phyloP scores from a whole-genome alignment of 2,329 filamentous ascomycete species.

The Tolypocladium nubicola region DNA sequence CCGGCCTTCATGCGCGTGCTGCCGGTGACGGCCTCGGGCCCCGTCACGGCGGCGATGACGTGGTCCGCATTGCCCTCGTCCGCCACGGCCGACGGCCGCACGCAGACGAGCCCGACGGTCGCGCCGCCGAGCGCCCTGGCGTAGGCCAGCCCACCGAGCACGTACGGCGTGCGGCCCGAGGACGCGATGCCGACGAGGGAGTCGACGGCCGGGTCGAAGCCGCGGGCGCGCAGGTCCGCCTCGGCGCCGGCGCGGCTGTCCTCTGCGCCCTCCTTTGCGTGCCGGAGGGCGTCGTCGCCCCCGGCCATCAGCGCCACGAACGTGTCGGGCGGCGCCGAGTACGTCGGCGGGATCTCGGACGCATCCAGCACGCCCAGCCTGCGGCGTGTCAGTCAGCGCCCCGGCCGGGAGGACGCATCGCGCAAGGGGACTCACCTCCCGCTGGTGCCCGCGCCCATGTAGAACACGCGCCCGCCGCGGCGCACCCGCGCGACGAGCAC shows the following conservation, averaged over 20 bases:
- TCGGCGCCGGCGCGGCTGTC: slow-evolving; percentile 21
- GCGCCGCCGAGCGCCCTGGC: slow-evolving; percentile 22
- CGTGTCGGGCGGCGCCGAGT: slow-evolving; percentile 24
- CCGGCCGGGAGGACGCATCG: too few species aligned
- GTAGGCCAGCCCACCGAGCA: slow-evolving; percentile 19
- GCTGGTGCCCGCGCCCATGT: slow-evolving; percentile 29
- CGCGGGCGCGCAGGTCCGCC: slow-evolving; percentile 17
- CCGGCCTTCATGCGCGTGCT: slow-evolving; percentile 35
- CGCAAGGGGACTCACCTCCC: slow-evolving; percentile 29
- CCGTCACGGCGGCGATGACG: slow-evolving; percentile 27
- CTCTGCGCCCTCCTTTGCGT: slow-evolving; percentile 30
- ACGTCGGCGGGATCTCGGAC: slow-evolving; percentile 30
- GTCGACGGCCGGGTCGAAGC: slow-evolving; percentile 19
- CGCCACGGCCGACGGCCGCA: slow-evolving; percentile 15
- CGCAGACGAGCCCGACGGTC: slow-evolving; percentile 27
- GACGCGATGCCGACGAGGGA: slow-evolving; percentile 30
- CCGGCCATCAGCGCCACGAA: slow-evolving; percentile 31
- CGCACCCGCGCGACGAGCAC: slow-evolving; percentile 5
- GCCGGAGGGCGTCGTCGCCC: slow-evolving; percentile 26
- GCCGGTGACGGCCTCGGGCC: slow-evolving; percentile 31
- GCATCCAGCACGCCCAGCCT: slow-evolving; percentile 29
- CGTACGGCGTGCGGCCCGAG: slow-evolving; percentile 31
- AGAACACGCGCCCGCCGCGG: slow-evolving; percentile 10
- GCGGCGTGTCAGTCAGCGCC: neutral
- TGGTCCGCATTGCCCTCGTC: slow-evolving; percentile 10